phyloP scores from a whole-genome alignment of 116 monocot species.

The Cymodocea nodosa region DNA sequence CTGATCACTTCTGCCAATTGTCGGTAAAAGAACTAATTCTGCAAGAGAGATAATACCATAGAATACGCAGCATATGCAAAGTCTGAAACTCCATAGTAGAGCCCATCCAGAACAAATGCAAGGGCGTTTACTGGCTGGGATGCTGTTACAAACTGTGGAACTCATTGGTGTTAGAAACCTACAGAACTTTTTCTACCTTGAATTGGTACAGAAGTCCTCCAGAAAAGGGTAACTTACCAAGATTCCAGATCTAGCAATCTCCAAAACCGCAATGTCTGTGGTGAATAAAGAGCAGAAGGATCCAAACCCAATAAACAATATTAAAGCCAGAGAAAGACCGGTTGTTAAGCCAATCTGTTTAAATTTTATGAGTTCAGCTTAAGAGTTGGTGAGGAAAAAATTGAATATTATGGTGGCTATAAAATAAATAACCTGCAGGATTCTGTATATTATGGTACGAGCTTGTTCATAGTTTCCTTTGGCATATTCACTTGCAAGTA shows the following conservation, averaged over 20 bases:
- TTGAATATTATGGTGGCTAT: too few species aligned
- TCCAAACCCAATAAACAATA: slow-evolving; percentile 63
- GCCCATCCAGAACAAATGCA: slow-evolving; percentile 90
- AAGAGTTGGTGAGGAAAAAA: neutral
- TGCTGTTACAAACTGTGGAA: slow-evolving; percentile 71
- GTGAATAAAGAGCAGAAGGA: slow-evolving; percentile 61
- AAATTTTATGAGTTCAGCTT: slow-evolving; percentile 2
- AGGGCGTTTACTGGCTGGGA: slow-evolving; percentile 91
- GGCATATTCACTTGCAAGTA: slow-evolving; percentile 74
- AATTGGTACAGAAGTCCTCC: neutral
- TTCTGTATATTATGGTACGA: slow-evolving; percentile 39
- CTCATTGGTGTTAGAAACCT: neutral
- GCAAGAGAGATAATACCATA: slow-evolving; percentile 28
- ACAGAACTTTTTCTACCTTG: neutral
- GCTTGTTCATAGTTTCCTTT: slow-evolving; percentile 63
- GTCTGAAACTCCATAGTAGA: slow-evolving; percentile 95
- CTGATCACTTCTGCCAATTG: neutral
- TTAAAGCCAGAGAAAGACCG: slow-evolving; percentile 42
- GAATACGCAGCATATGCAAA: slow-evolving; percentile 90
- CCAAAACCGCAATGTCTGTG: slow-evolving; percentile 56
- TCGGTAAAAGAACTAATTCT: neutral
- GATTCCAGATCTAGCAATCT: slow-evolving; percentile 60
- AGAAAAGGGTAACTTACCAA: slow-evolving; percentile 34
- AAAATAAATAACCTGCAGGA: slow-evolving; percentile 53
- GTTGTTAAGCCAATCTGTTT: slow-evolving; percentile 57